Base-by-base conservation (phyloP, 805 yeast species). In the Lipomyces lipofer region DNA sequence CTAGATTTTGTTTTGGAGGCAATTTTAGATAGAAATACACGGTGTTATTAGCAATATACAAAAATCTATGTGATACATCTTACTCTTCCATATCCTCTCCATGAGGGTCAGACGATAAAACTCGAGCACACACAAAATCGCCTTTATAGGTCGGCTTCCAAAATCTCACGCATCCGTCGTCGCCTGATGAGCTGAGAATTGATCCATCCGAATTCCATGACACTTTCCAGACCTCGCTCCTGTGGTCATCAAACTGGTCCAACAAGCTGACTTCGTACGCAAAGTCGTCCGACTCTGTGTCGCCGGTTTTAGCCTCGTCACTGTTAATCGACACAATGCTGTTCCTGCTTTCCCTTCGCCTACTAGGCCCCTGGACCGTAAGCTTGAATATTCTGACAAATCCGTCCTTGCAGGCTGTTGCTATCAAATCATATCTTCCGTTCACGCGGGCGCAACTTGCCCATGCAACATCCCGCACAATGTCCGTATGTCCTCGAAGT, bases 391-490 rank as follows among this genome's bases (percentile, higher is more conserved):
- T 84, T 49, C 98, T 79, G 9, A 94, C 90, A 65, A 76, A 82
- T 0, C 98, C 99, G 69, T 94, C 99, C 68, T 90, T 90, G 68
- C 96, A 90, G 4, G 95, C 98, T 0, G 98, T 92, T 0, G 99
- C 98, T 40, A 94, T 76, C 45, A 91, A 73, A 64, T 92, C 96
- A 68, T 82, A 88, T 59, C 85, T 82, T 1, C 96, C 96, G 50
- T 80, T 78, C 67, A 29, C 47, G 22, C 54, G 38, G 7, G 62
- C 51, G 30, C 30, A 45, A 35, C 52, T 48, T 15, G 60, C 60
- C 60, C 60, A 56, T 19, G 60, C 54, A 9, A 56, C 58, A 28
- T 56, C 60, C 5, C 54, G 49, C 24, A 56, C 58, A 30, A 51
- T 39, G 28, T 56, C 60, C 17, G 42, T 42, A 29, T 91, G 97